phyloP scores from a whole-genome alignment of 2,329 filamentous ascomycete species.

The Dryadomyces sulphureus region DNA sequence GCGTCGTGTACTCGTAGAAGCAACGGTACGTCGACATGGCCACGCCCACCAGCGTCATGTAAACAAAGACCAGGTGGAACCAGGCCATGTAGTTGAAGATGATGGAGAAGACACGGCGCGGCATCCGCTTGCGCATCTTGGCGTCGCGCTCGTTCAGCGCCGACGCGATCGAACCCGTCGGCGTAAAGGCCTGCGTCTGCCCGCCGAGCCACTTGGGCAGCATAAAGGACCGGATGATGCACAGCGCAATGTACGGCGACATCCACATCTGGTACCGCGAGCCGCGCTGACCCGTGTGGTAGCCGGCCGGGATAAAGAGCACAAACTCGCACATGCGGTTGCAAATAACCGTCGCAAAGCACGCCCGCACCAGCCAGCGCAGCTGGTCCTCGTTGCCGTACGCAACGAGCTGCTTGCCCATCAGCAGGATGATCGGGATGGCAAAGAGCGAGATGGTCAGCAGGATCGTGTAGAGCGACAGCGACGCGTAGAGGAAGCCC shows the following conservation, averaged over 20 bases:
- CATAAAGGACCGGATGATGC: conserved; percentile 42
- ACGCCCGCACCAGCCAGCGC: conserved; percentile 41
- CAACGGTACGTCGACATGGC: conserved; percentile 27
- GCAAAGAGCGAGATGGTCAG: conserved; percentile 26
- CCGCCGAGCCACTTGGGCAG: conserved; percentile 46
- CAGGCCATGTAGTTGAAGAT: conserved; percentile 37
- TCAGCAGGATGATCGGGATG: conserved; percentile 41
- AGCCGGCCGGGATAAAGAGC: conserved; percentile 41
- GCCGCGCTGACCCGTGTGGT: conserved; percentile 41
- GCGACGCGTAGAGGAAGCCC: conserved; percentile 38
- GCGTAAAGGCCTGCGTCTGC: conserved; percentile 41
- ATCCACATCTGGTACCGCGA: conserved; percentile 45
- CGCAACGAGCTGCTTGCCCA: conserved; percentile 40
- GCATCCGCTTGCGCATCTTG: conserved; percentile 33
- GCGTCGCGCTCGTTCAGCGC: conserved; percentile 43
- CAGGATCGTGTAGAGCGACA: conserved; percentile 40
- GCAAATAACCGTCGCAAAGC: conserved; percentile 33
- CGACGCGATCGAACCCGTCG: conserved; percentile 41
- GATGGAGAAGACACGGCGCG: conserved; percentile 36
- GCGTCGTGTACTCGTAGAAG: conserved; percentile 28
- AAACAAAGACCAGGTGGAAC: conserved; percentile 20
- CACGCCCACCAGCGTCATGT: conserved; percentile 29
- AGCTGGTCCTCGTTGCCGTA: conserved; percentile 36
- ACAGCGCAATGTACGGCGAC: conserved; percentile 26
- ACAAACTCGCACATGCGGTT: conserved; percentile 41